Conservation (phyloP, 2,329 filamentous ascomycete genomes). For the Aspergillus quadrilineatus region DNA sequence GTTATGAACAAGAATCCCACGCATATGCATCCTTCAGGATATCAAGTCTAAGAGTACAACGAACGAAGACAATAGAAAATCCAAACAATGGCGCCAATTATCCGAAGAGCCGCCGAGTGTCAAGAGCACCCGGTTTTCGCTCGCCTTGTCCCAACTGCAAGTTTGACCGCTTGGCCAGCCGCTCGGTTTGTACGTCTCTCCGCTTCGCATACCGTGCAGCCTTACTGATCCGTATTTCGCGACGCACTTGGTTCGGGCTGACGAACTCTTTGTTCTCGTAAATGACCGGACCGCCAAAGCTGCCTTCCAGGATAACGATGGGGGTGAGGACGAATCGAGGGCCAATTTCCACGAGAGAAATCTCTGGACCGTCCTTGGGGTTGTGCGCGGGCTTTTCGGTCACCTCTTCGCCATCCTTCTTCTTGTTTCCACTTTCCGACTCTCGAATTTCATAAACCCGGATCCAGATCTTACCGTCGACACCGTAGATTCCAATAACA, state of each 20-base stretch:
- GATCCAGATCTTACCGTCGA: slow-evolving; percentile 94
- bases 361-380: slow-evolving; percentile 61
- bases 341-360: slow-evolving; percentile 87
- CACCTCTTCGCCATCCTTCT: slow-evolving; percentile 41
- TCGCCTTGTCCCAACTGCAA: slow-evolving; percentile 68
- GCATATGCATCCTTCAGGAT: slow-evolving; percentile 37
- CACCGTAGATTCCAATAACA: slow-evolving; percentile 86
- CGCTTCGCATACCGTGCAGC: slow-evolving; percentile 75
- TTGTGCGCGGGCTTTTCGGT: slow-evolving; percentile 42
- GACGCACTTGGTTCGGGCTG: slow-evolving; percentile 87
- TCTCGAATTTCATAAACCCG: slow-evolving; percentile 92
- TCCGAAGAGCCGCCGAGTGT: slow-evolving; percentile 70
- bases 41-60: slow-evolving; percentile 31
- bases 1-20: slow-evolving; percentile 35
- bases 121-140: slow-evolving; percentile 67
- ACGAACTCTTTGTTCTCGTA: slow-evolving; percentile 99
- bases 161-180: slow-evolving; percentile 70
- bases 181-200: slow-evolving; percentile 70
- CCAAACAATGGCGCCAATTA: slow-evolving; percentile 42
- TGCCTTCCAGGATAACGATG: slow-evolving; percentile 91
- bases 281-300: slow-evolving; percentile 92
- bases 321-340: slow-evolving; percentile 90
- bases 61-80: slow-evolving; percentile 22
- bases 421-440: slow-evolving; percentile 62
- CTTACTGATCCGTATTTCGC: slow-evolving; percentile 74